Conservation (phyloP, 2,329 filamentous ascomycete species). For the Trichothecium sympodiale region DNA sequence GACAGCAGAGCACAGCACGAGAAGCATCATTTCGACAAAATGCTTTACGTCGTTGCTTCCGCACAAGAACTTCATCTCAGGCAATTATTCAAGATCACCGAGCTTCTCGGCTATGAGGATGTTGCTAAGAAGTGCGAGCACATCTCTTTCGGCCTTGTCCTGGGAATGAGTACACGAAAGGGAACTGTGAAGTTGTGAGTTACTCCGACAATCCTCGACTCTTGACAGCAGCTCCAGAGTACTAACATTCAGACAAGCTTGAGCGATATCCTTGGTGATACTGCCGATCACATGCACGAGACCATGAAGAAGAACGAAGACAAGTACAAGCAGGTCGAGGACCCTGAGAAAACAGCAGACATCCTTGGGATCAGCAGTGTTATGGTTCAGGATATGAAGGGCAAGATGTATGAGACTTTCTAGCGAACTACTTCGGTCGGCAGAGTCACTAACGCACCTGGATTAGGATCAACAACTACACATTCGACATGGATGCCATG, state of each 20-base stretch:
- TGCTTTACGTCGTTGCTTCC: constrained; percentile 69
- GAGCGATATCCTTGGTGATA: constrained; percentile 62
- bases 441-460: constrained; percentile 6
- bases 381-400: constrained; percentile 97
- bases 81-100: constrained; percentile 67
- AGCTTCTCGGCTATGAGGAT: constrained; percentile 58
- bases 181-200: constrained; percentile 59
- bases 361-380: constrained; percentile 86
- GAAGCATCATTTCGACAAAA: constrained; percentile 60
- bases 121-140: constrained; percentile 59
- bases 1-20: constrained; percentile 30
- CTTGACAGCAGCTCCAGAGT: background rate
- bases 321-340: constrained; percentile 83
- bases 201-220: background rate
- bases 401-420: constrained; percentile 57
- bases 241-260: constrained; percentile 3
- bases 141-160: constrained; percentile 64
- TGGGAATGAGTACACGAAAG: constrained; percentile 60
- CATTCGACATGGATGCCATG: constrained; percentile 74
- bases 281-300: constrained; percentile 93
- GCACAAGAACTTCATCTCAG: constrained; percentile 63
- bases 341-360: constrained; percentile 75
- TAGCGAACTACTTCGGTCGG: background rate
- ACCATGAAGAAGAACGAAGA: constrained; percentile 84
- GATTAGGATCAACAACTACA: constrained; percentile 49